These are phyloP conservation scores for Fusarium sp. DNA, from an alignment of 2,329 filamentous ascomycete species.

Conservation along the genomic window DNA sequence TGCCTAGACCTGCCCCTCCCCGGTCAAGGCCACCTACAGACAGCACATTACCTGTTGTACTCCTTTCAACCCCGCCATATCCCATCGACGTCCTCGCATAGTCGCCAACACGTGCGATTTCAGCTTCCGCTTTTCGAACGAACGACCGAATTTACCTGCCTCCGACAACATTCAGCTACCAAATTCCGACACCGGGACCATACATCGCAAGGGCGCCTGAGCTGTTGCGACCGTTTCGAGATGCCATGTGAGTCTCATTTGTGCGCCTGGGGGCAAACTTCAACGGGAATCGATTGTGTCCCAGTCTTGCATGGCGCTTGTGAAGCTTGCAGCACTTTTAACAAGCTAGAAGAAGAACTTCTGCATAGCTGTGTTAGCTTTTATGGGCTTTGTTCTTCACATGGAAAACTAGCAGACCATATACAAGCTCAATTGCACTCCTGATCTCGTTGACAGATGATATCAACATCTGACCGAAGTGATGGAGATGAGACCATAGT, in stretches of 20 bases:
- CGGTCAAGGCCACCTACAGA: conserved; percentile 20
- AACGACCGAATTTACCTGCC: conserved; percentile 35
- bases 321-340: conserved; percentile 26
- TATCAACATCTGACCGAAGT: conserved; percentile 9
- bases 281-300: conserved; percentile 15
- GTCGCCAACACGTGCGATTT: conserved; percentile 38
- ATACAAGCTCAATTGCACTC: conserved; percentile 44
- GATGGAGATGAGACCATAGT: conserved; percentile 12
- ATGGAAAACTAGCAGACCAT: conserved; percentile 14
- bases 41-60: conserved; percentile 24
- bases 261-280: conserved; percentile 22
- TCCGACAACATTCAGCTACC: conserved; percentile 27
- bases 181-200: conserved; percentile 37
- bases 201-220: conserved; percentile 39
- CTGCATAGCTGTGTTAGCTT: conserved; percentile 15
- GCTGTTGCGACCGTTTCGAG: conserved; percentile 49
- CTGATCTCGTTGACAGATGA: conserved; percentile 22
- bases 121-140: conserved; percentile 33
- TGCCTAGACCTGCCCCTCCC: background rate
- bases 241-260: conserved; percentile 56
- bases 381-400: conserved; percentile 9
- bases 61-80: conserved; percentile 48
- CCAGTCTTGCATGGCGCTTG: conserved; percentile 12
- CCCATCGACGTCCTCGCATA: conserved; percentile 28
- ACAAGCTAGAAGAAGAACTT: conserved; percentile 20